Evolutionary conservation across 495 filamentous ascomycete genomes (phyloP).

Genomic region (Penicillium argentinense): DNA sequence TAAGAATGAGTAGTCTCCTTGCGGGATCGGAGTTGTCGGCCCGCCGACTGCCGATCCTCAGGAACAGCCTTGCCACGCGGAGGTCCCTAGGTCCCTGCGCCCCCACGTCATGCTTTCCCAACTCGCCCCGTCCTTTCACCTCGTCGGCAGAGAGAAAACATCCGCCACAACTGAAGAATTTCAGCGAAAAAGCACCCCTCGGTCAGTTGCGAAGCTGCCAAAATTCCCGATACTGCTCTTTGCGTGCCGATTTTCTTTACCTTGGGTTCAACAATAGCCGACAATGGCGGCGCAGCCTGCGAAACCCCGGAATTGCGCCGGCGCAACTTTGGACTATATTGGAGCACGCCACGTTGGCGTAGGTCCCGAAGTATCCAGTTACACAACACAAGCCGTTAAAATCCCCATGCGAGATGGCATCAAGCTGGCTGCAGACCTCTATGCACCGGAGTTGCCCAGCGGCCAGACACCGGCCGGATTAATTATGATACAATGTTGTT

Average conservation of each 20-base stretch:
- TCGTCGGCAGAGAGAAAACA: too few relatives aligned
- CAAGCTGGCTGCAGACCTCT: constrained; percentile 31
- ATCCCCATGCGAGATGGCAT: constrained; percentile 29
- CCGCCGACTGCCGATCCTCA: neutral
- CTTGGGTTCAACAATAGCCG: neutral
- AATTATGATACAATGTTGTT: constrained; percentile 25
- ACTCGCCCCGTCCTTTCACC: too few relatives aligned
- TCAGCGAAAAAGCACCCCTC: too few relatives aligned
- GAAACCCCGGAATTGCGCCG: constrained; percentile 9
- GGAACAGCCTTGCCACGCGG: too few relatives aligned
- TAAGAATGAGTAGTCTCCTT: too few relatives aligned
- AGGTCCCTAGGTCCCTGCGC: neutral
- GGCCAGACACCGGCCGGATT: constrained; percentile 14
- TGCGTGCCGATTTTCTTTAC: neutral
- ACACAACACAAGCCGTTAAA: constrained; percentile 20
- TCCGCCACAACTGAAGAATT: too few relatives aligned
- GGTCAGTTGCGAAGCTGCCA: neutral
- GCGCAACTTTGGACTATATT: constrained; percentile 13
- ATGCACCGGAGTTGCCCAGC: constrained; percentile 16
- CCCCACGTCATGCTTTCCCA: neutral
- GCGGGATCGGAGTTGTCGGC: neutral
- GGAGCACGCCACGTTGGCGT: constrained; percentile 10
- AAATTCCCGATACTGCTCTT: neutral
- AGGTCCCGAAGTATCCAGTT: constrained; percentile 19
- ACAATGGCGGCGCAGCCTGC: constrained; percentile 11